These are phyloP conservation scores for Phaeosphaeriaceae sp. DNA, from an alignment of 2,329 filamentous ascomycete genomes.

Conservation along the genomic window DNA sequence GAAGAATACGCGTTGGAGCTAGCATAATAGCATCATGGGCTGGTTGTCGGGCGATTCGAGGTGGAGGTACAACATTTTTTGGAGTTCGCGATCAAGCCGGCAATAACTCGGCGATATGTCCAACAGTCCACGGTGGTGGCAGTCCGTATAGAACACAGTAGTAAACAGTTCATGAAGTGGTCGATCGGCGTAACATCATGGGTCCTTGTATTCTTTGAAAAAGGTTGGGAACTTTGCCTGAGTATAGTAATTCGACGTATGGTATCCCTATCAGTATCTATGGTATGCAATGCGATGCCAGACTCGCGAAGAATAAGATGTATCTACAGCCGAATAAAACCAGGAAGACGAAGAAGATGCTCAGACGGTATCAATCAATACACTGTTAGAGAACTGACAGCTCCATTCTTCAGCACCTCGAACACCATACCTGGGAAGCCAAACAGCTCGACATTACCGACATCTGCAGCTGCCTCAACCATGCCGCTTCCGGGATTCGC, in stretches of 20 bases:
- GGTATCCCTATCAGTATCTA: not conserved
- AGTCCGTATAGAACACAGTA: no score
- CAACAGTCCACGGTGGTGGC: no score
- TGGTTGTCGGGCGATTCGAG: constrained; percentile 16
- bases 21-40: constrained; percentile 49
- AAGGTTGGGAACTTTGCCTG: no score
- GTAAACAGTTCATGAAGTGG: no score
- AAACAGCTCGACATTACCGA: constrained; percentile 83
- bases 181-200: no score
- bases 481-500: constrained; percentile 45
- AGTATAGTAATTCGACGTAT: not conserved
- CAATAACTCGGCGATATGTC: constrained; percentile 25
- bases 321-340: not conserved
- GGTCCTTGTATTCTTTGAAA: no score
- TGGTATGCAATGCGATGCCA: not conserved
- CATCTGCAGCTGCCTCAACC: constrained; percentile 55
- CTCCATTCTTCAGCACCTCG: constrained; percentile 92
- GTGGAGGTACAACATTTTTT: constrained; percentile 17
- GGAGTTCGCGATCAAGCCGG: constrained; percentile 10
- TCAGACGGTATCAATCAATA: constrained; percentile 64
- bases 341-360: not conserved
- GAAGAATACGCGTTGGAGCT: constrained; percentile 45
- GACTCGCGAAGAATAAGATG: not conserved
- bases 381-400: constrained; percentile 86
- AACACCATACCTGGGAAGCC: constrained; percentile 94